Conservation (phyloP, 2,329 filamentous ascomycete genomes). For the Paradendryphiella salina region DNA sequence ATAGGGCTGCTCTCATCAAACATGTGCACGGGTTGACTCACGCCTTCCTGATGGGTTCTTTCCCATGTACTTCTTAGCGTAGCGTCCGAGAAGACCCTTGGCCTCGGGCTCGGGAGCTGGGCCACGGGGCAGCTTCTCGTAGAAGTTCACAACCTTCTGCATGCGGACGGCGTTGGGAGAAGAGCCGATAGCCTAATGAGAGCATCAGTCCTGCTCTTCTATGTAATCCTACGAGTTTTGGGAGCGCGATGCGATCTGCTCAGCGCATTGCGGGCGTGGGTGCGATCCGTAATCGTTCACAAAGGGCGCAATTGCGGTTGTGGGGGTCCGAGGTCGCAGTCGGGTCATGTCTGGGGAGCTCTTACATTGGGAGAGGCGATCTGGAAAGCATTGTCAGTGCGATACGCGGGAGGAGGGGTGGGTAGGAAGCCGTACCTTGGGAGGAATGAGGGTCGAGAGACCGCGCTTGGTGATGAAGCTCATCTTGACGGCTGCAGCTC, state of each 20-base stretch:
- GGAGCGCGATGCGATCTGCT: background rate
- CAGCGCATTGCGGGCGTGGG: constrained; percentile 6
- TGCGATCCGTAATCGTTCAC: constrained; percentile 24
- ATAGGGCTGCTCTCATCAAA: background rate
- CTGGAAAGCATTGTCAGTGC: constrained; percentile 55
- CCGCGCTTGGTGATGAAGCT: constrained; percentile 88
- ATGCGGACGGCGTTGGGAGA: constrained; percentile 96
- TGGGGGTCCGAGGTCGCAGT: constrained; percentile 17
- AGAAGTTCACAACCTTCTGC: constrained; percentile 97
- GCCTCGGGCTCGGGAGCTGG: constrained; percentile 80
- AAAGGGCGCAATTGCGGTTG: constrained; percentile 7
- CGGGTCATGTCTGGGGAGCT: constrained; percentile 28
- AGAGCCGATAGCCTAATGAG: constrained; percentile 80
- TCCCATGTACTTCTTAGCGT: constrained; percentile 87
- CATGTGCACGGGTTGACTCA: constrained; percentile 58
- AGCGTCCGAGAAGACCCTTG: constrained; percentile 81
- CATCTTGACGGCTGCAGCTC: constrained; percentile 66
- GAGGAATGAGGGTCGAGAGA: constrained; percentile 97
- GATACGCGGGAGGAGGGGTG: constrained; percentile 12
- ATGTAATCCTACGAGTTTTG: background rate
- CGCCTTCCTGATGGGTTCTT: constrained; percentile 87
- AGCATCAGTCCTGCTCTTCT: constrained; percentile 24
- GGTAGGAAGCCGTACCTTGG: constrained; percentile 71
- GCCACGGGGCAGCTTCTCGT: constrained; percentile 96
- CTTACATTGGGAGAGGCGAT: constrained; percentile 84